Evolutionary conservation across 2,329 filamentous ascomycete species (phyloP), one percentile per base, ranked within the genome.

Genomic region (Colletotrichum sp.): DNA sequence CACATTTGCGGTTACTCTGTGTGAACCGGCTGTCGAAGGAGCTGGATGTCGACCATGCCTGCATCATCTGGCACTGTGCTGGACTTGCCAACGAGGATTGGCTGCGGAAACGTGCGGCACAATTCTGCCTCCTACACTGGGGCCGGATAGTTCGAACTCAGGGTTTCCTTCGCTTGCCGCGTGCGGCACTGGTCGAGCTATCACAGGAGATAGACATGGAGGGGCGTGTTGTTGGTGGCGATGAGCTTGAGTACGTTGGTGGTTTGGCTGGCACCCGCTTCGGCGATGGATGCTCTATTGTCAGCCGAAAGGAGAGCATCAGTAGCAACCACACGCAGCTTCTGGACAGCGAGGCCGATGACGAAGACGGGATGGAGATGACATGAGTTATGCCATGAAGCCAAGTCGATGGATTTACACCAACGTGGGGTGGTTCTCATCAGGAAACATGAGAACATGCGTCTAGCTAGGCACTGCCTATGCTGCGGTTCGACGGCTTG

Each of bases 61-160:
- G 97, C 78, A 94, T 98, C 79, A 96, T 98, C 72, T 99, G 98
- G 96, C 96, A 99, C 84, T 95, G 96, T 78, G 96, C 97, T 3
- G 94, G 94, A 9, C 92, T 96, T 16, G 96, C 97, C 18, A 95
- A 93, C 79, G 97, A 99, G 85, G 95, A 98, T 69, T 98, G 96
- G 96, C 90, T 99, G 52, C 95, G 96, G 83, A 94, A 95, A 80
- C 93, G 96, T 69, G 95, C 97, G 0, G 96, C 96, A 0, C 90
- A 89, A 63, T 99, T 98, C 85, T 98, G 96, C 82, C 92, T 99
- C 84, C 94, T 94, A 52, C 95, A 99, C 84, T 99, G 97, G 96
- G 97, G 97, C 69, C 93, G 97, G 63, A 92, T 99, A 32, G 97
- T 99, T 26, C 93, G 97, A 21, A 98, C 96, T 0, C 90, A 93